A percentile compares a stretch with the other conserved stretches of the same genome.
phyloP scores from a whole-genome alignment of 2,329 filamentous ascomycete genomes.

The Phialophora verrucosa region DNA sequence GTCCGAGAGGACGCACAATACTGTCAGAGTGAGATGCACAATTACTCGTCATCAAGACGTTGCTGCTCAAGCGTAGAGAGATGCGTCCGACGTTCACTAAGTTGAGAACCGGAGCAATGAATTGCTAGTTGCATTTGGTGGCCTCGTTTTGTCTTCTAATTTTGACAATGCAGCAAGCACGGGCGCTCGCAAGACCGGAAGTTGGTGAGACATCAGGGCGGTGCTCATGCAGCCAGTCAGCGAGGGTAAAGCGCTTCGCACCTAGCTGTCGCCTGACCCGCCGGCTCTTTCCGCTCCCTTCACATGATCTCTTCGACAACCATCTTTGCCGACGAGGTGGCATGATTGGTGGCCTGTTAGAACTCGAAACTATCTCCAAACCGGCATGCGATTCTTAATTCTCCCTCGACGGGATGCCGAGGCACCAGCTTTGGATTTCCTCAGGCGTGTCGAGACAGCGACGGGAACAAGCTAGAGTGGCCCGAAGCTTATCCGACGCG shows the following conservation, averaged over 20 bases:
- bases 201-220: constrained; percentile 16
- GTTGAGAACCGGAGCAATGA: background rate
- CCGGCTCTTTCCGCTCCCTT: constrained; percentile 3
- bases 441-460: background rate
- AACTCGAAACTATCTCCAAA: background rate
- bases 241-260: background rate
- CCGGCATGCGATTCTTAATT: background rate
- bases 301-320: constrained; percentile 3
- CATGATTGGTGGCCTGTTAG: constrained; percentile 16
- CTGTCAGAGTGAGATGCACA: constrained; percentile 1
- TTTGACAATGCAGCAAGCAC: constrained; percentile 1
- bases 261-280: constrained; percentile 8
- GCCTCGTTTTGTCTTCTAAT: constrained; percentile 18
- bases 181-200: background rate
- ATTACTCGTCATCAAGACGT: constrained; percentile 3
- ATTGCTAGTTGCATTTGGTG: background rate
- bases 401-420: background rate
- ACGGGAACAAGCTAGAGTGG: background rate
- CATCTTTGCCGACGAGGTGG: background rate
- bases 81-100: background rate
- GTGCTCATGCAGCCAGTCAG: constrained; percentile 11
- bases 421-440: background rate
- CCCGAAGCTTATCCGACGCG: background rate
- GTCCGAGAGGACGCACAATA: constrained; percentile 4
- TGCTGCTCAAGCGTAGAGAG: background rate